Base-by-base conservation (phyloP, 73 alveolate genomes). In the Breviolum minutum region DNA sequence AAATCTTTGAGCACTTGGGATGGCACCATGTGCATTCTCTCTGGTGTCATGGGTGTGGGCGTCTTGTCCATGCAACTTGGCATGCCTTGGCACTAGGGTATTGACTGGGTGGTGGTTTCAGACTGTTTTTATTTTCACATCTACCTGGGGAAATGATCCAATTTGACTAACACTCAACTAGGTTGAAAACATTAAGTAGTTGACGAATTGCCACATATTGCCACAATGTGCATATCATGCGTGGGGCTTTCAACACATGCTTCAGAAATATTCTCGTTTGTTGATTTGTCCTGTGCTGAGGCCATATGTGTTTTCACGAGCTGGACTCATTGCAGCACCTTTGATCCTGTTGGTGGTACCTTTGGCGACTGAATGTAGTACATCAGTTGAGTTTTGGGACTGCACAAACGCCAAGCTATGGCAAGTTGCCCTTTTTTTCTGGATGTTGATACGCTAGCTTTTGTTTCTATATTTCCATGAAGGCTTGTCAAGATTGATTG, bases 1-100 rank as follows among this genome's bases (percentile, higher is more conserved):
- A 24, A 62, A 83, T 61, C 76, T 62, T 62, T 68, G 69, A 62
- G 84, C 62, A 61, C 20, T 70, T 89, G 96, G 96, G 96, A 89
- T 26, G 96, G 76, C 96, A 89, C 87, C 73, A 63, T 89, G 87
- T 79, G 87, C 66, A 89, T 73, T 30, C 79, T 89, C 20, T 89
- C 96, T 17, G 96, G 87, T 61, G 87, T 89, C 63, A 73, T 89
- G 96, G 96, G 96, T 32, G 96, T 89, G 11, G 96, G 96, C 76
- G 84, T 89, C 24, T 48, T 89, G 86, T 89, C 96, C 87, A 89
- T 89, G 96, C 60, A 54, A 69, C 84, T 22, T 83, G 70, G 89
- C 10, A 19, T 30, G 24, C 82, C 82, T 40, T 40, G 54, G 54
- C 3, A 40, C 54, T 40, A 40, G 3, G 54, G 54, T 40, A 40